A percentile compares a stretch with the other conserved stretches of the same genome.
Conservation (phyloP, 495 filamentous ascomycete genomes). For the Ascodesmis nigricans region DNA sequence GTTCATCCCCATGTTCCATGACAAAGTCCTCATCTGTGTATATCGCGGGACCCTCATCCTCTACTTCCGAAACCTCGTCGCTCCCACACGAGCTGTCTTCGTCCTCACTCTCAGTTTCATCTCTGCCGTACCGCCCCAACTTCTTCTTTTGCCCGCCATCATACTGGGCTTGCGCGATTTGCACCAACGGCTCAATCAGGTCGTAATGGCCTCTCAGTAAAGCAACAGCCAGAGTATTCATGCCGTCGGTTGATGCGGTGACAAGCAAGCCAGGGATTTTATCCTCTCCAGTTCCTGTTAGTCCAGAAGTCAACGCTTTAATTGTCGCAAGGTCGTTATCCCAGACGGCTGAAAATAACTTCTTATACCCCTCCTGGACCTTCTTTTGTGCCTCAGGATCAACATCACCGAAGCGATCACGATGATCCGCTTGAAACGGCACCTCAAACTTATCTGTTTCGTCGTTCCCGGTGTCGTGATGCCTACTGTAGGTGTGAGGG, state of each 20-base stretch:
- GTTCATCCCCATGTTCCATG: too few relatives aligned
- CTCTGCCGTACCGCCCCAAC: slow-evolving; percentile 18
- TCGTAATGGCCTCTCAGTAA: slow-evolving; percentile 38
- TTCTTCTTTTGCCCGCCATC: slow-evolving; percentile 5
- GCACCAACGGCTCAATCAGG: slow-evolving; percentile 30
- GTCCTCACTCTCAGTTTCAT: slow-evolving; percentile 23
- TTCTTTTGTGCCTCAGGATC: slow-evolving; percentile 30
- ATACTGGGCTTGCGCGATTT: slow-evolving; percentile 10
- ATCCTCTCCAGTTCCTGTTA: slow-evolving; percentile 28
- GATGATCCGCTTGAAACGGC: slow-evolving; percentile 27
- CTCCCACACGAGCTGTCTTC: too few relatives aligned
- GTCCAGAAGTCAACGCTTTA: slow-evolving; percentile 27
- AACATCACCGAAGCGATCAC: too few relatives aligned
- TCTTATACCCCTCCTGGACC: slow-evolving; percentile 11
- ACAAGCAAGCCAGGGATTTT: slow-evolving; percentile 37
- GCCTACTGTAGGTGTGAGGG: background rate
- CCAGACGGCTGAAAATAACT: slow-evolving; percentile 17
- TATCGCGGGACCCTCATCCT: slow-evolving; percentile 32
- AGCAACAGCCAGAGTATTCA: slow-evolving; percentile 41
- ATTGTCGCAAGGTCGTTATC: slow-evolving; percentile 18
- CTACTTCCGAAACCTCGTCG: too few relatives aligned
- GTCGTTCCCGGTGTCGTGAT: too few relatives aligned
- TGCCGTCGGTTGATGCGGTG: too few relatives aligned
- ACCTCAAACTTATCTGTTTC: slow-evolving; percentile 26
- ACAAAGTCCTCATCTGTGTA: slow-evolving; percentile 54